Base-by-base conservation (phyloP, 2,329 filamentous ascomycete genomes). In the Aspergillus sp. region DNA sequence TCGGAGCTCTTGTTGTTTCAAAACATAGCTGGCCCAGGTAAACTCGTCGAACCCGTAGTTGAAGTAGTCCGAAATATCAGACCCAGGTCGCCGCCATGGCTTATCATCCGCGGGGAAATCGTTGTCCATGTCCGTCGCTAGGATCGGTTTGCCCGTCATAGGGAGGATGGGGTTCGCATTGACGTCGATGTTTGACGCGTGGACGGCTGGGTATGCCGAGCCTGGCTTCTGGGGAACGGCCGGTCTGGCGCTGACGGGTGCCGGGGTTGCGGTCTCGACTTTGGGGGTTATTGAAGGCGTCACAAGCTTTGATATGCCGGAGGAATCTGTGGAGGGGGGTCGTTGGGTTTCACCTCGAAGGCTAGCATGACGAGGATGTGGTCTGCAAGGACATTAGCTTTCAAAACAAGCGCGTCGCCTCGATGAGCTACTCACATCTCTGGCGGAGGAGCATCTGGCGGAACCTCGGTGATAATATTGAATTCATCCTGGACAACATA, bases 11-110 rank as follows among this genome's bases (percentile, higher is more conserved):
- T 93, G 83, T 66, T 97, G 93, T 62, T 94, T 94, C 49, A 88
- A 76, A 30, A 90, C 89, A 66, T 98, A 98, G 45, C 90, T 80
- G 4, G 90, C 86, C 93, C 93, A 98, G 1, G 90, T 95, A 68
- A 96, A 97, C 68, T 97, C 91, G 70, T 97, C 91, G 63, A 97
- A 97, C 48, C 91, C 91, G 69, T 97, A 97, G 73, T 97, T 97
- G 79, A 97, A 97, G 71, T 94, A 97, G 66, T 98, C 93, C 49
- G 86, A 93, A 46, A 95, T 81, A 61, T 98, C 93, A 7, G 91
- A 90, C 41, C 93, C 93, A 0, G 93, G 93, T 54, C 90, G 84
- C 40, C 93, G 83, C 93, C 93, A 98, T 12, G 91, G 90, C 67
- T 96, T 97, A 52, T 79, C 73, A 59, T 89, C 88, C 45, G 75